phyloP scores from a whole-genome alignment of 345 rosid species.

The Populus ilicifolia region DNA sequence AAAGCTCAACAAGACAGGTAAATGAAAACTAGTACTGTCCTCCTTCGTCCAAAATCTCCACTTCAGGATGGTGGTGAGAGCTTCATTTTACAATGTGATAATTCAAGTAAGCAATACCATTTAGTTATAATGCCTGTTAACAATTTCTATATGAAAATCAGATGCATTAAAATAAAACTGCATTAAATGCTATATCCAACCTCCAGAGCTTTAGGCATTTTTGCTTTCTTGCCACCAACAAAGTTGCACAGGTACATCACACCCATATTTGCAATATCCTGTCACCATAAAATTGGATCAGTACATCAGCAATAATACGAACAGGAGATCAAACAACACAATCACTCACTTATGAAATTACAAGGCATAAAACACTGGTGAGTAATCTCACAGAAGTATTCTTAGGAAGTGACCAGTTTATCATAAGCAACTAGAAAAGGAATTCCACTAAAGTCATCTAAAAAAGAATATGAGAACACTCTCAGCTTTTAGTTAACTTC shows the following conservation, averaged over 20 bases:
- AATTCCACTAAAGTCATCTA: neutral
- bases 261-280: conserved; percentile 35
- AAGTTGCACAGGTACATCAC: conserved; percentile 29
- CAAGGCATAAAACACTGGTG: neutral
- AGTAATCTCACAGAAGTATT: neutral
- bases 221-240: conserved; percentile 19
- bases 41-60: neutral
- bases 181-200: conserved; percentile 6
- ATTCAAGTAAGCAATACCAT: neutral
- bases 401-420: neutral
- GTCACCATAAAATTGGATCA: conserved; percentile 5
- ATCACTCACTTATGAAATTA: neutral
- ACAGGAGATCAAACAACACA: neutral
- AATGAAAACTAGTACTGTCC: neutral
- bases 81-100: neutral
- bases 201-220: conserved; percentile 32
- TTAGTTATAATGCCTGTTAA: neutral
- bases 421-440: neutral
- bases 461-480: neutral
- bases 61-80: neutral
- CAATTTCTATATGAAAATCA: neutral
- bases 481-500: neutral
- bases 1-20: neutral
- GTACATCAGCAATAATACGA: neutral
- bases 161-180: neutral